Base-by-base conservation (phyloP, 2,329 filamentous ascomycete species). In the Exophiala sp. region DNA sequence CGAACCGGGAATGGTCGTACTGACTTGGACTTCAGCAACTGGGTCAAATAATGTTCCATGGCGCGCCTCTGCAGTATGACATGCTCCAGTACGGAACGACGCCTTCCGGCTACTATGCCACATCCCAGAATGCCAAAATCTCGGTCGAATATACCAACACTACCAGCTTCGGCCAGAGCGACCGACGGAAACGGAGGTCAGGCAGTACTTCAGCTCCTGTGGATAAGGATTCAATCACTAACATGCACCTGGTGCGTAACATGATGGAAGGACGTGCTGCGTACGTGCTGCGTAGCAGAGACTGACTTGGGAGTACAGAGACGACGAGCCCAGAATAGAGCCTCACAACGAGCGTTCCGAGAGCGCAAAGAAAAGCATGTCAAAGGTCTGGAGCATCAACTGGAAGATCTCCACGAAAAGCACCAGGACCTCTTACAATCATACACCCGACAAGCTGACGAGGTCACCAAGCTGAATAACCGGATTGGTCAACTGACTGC, bases 321-420 rank as follows among this genome's bases (percentile, higher is more conserved):
- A 72, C 85, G 89, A 34, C 97, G 97, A 73, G 93, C 93, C 10
- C 90, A 96, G 65, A 96, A 96, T 62, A 80, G 90, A 59, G 90
- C 90, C 7, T 90, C 90, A 3, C 90, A 96, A 70, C 81, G 90
- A 50, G 90, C 90, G 4, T 96, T 96, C 76, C 82, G 90, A 46
- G 90, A 96, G 68, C 85, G 90, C 55, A 96, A 95, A 71, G 90
- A 96, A 68, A 93, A 86, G 72, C 90, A 94, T 62, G 68, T 94
- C 41, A 88, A 88, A 66, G 85, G 90, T 59, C 77, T 94, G 1
- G 89, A 95, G 70, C 85, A 76, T 51, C 87, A 88, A 68, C 81
- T 88, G 2, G 76, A 83, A 38, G 82, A 86, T 63, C 68, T 88
- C 10, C 61, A 64, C 27, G 58, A 62, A 43, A 60, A 64, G 42